These are phyloP conservation scores for Chenopodium berlandieri DNA, from an alignment of 148 eudicot species.

Conservation along the genomic window DNA sequence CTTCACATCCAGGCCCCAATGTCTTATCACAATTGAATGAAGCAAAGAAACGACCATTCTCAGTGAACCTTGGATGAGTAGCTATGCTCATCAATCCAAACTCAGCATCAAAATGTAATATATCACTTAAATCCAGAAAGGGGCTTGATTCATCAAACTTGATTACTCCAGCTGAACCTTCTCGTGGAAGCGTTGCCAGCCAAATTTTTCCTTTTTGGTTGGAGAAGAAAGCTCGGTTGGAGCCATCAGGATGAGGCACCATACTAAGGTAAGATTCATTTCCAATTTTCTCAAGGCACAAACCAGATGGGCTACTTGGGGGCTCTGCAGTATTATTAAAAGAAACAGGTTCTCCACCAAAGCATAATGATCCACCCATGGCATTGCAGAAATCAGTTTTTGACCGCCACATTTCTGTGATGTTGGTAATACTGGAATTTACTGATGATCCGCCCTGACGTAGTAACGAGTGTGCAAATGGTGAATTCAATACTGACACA, in stretches of 20 bases:
- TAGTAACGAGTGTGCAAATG: slow-evolving; percentile 56
- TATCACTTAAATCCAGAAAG: slow-evolving; percentile 70
- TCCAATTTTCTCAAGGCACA: slow-evolving; percentile 81
- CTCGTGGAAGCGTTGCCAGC: slow-evolving; percentile 59
- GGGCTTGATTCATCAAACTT: slow-evolving; percentile 66
- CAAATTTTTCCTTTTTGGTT: slow-evolving; percentile 70
- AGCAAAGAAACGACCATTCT: slow-evolving; percentile 79
- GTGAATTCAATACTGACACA: slow-evolving; percentile 59
- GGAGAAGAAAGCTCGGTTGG: slow-evolving; percentile 71
- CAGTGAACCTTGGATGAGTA: slow-evolving; percentile 63
- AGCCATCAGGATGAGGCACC: slow-evolving; percentile 82
- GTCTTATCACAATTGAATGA: slow-evolving; percentile 86
- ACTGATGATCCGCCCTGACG: slow-evolving; percentile 35
- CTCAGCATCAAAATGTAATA: slow-evolving; percentile 61
- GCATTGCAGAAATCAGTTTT: slow-evolving; percentile 62
- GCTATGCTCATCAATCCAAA: slow-evolving; percentile 81
- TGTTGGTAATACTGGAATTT: slow-evolving; percentile 45
- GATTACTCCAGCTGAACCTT: slow-evolving; percentile 51
- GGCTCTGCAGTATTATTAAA: slow-evolving; percentile 36
- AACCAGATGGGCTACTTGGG: slow-evolving; percentile 44
- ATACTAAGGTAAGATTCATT: slow-evolving; percentile 75
- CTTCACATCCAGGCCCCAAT: slow-evolving; percentile 61
- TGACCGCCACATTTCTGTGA: slow-evolving; percentile 59
- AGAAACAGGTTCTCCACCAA: slow-evolving; percentile 48
- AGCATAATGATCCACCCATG: slow-evolving; percentile 66